A percentile compares a stretch with the other conserved stretches of the same genome.
Conservation (phyloP, 202 grass and related monocot genomes). For the Brachypodium distachyon region DNA sequence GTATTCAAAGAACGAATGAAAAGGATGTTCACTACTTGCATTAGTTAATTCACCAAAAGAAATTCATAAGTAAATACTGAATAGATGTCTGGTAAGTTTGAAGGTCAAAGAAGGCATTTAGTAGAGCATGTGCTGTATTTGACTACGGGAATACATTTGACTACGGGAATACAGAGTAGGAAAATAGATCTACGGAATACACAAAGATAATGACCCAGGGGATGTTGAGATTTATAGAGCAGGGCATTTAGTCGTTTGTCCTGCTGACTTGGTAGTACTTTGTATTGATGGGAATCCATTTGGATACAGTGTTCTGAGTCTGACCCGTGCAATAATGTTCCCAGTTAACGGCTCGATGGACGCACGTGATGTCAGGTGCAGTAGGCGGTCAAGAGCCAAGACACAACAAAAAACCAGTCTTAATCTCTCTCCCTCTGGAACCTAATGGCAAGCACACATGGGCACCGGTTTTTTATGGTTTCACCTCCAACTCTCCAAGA, state of each 20-base stretch:
- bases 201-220: background rate
- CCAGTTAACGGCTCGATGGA: background rate
- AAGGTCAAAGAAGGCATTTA: background rate
- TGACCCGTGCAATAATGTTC: too few species aligned
- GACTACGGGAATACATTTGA: slow-evolving; percentile 1
- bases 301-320: background rate
- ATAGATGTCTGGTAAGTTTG: background rate
- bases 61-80: too few species aligned
- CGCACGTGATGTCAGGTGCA: background rate
- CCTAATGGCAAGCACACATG: background rate
- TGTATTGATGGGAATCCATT: background rate
- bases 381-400: slow-evolving; percentile 16
- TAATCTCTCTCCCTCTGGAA: background rate
- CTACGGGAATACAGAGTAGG: background rate
- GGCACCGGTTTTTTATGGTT: background rate
- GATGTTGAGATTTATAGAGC: background rate
- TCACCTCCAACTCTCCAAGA: background rate
- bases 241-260: background rate
- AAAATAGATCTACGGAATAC: background rate
- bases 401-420: background rate
- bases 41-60: slow-evolving; percentile 13
- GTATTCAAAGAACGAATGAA: background rate
- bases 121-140: background rate
- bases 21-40: background rate
- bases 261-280: background rate